Evolutionary conservation across 164 flowering plant species (phyloP).

Genomic region (Berberis vulgaris): DNA sequence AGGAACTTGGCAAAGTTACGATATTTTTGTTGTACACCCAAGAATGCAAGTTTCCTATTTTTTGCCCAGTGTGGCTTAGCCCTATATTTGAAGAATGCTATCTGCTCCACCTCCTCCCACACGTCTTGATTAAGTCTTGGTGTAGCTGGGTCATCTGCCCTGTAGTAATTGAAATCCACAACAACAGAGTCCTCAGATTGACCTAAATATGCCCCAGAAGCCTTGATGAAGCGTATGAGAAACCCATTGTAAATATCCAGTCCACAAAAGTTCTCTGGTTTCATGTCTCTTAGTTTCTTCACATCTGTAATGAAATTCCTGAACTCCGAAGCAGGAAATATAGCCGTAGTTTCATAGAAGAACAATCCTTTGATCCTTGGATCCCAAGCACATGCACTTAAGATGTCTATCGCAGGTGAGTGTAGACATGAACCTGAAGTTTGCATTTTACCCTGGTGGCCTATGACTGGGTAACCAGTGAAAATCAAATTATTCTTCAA

Average conservation of each 20-base stretch:
- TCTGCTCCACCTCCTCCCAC: slow-evolving; percentile 83
- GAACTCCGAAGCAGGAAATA: slow-evolving; percentile 47
- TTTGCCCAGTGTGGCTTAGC: slow-evolving; percentile 92
- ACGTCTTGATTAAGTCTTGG: slow-evolving; percentile 74
- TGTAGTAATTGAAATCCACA: slow-evolving; percentile 71
- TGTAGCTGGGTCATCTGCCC: slow-evolving; percentile 47
- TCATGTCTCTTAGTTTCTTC: slow-evolving; percentile 49
- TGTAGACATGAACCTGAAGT: slow-evolving; percentile 82
- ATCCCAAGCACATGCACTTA: slow-evolving; percentile 70
- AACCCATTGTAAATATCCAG: slow-evolving; percentile 73
- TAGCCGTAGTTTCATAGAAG: slow-evolving; percentile 77
- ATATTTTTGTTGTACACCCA: slow-evolving; percentile 50
- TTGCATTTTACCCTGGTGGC: slow-evolving; percentile 71
- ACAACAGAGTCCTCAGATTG: slow-evolving; percentile 75
- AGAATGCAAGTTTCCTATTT: slow-evolving; percentile 64
- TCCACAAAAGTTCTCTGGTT: slow-evolving; percentile 68
- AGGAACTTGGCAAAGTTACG: slow-evolving; percentile 40
- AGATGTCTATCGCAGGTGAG: slow-evolving; percentile 24
- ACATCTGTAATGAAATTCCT: slow-evolving; percentile 54
- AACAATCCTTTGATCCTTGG: slow-evolving; percentile 74
- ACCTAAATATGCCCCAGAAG: slow-evolving; percentile 59
- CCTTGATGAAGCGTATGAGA: slow-evolving; percentile 58
- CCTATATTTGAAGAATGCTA: slow-evolving; percentile 75
- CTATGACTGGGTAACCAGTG: slow-evolving; percentile 84
- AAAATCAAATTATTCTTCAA: slow-evolving; percentile 63